Conservation (phyloP, 164 flowering plant genomes). For the Macadamia tetraphylla region DNA sequence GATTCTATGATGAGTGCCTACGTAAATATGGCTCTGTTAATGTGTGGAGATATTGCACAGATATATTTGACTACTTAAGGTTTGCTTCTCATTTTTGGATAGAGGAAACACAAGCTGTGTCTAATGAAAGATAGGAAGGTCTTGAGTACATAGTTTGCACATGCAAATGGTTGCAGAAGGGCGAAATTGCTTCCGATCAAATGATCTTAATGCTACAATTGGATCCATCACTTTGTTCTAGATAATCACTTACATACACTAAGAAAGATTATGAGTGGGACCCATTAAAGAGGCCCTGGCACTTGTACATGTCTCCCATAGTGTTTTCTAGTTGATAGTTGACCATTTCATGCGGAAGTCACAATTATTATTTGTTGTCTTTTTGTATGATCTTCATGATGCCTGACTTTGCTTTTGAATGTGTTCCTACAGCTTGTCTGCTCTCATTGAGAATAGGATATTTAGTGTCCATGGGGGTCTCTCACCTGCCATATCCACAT, state of each 20-base stretch:
- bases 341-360: background rate
- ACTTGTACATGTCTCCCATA: background rate
- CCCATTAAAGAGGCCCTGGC: background rate
- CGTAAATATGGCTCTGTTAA: constrained; percentile 99
- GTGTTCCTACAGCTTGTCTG: constrained; percentile 66
- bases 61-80: constrained; percentile 97
- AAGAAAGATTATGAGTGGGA: background rate
- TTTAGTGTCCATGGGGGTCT: constrained; percentile 99
- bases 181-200: background rate
- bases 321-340: background rate
- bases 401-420: constrained; percentile 5
- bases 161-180: background rate
- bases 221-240: background rate
- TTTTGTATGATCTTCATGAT: background rate
- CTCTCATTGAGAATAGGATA: constrained; percentile 91
- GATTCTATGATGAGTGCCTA: constrained; percentile 95
- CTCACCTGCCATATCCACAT: constrained; percentile 85
- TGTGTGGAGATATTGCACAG: constrained; percentile 99
- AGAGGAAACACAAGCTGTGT: constrained; percentile 2
- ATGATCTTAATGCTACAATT: background rate
- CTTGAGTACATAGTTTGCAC: background rate
- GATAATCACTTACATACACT: background rate
- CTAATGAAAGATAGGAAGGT: constrained; percentile 3
- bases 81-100: constrained; percentile 21
- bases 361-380: background rate